A percentile compares a stretch with the other conserved stretches of the same genome.
Conservation (phyloP, 495 filamentous ascomycete genomes). For the Cetradonia linearis region DNA sequence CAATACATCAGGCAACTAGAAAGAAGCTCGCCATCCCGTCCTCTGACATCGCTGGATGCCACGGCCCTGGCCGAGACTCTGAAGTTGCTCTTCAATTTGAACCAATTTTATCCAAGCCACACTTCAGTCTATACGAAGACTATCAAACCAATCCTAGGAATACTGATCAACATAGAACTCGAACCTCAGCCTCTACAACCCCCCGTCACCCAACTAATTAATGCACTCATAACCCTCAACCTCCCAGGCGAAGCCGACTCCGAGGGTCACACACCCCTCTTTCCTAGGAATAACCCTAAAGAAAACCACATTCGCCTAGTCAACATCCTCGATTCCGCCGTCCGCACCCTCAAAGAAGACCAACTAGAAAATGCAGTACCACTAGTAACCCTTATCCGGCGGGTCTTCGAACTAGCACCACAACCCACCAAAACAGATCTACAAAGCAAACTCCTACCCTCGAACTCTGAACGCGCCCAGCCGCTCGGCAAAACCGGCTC, state of each 20-base stretch:
- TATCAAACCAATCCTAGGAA: constrained; percentile 60
- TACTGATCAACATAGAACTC: constrained; percentile 51
- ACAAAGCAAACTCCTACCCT: constrained; percentile 60
- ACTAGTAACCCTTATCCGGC: constrained; percentile 59
- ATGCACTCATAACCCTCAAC: constrained; percentile 70
- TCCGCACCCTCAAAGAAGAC: constrained; percentile 45
- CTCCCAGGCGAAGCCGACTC: constrained; percentile 35
- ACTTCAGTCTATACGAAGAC: constrained; percentile 51
- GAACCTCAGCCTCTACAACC: constrained; percentile 49
- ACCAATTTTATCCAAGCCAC: constrained; percentile 55
- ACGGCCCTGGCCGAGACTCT: constrained; percentile 68
- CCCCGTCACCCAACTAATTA: constrained; percentile 56
- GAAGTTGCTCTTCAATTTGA: constrained; percentile 84
- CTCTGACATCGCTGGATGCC: constrained; percentile 29
- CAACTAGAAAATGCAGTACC: constrained; percentile 64
- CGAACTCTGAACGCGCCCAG: constrained; percentile 62
- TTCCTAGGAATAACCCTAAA: constrained; percentile 53
- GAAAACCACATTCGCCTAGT: constrained; percentile 59
- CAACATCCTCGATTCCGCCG: constrained; percentile 59
- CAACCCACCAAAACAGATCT: constrained; percentile 50
- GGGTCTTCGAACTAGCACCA: constrained; percentile 64
- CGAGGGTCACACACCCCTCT: constrained; percentile 39
- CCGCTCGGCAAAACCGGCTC: constrained; percentile 68
- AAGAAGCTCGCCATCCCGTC: constrained; percentile 31
- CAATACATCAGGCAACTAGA: not conserved